Base-by-base conservation (phyloP, 345 rosid species). In the Populus nigra region DNA sequence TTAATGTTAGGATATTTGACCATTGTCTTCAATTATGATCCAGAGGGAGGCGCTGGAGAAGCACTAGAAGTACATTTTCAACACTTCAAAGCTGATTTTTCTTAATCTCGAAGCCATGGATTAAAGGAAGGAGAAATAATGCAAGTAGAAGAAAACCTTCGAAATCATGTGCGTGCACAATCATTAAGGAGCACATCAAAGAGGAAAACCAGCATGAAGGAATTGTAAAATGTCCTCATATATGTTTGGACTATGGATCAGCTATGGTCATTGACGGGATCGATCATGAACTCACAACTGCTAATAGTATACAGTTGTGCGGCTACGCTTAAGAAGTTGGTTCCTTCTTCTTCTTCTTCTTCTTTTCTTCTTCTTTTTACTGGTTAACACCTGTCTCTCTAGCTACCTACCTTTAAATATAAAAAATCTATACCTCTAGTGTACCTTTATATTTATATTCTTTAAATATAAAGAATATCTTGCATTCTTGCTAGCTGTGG, bases 201-300 rank as follows among this genome's bases (percentile, higher is more conserved):
- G 62, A 22, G 62, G 62, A 22, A 57, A 57, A 57, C 13, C 13
- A n/a, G 62, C 12, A n/a, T 8, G 29, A 9, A n/a, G 13, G 63
- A n/a, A 9, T n/a, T 57, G 63, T n/a, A n/a, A 57, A n/a, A 18
- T 6, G 61, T 2, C 20, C 57, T 49, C n/a, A n/a, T n/a, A n/a
- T 1, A 55, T 20, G 61, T 3, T n/a, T 22, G 16, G 16, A 45
- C 49, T 45, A 9, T 43, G 62, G 25, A 25, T 25, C 27, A n/a
- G 62, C 62, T 2, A 57, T 55, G 11, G 62, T 67, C 68, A 11
- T 17, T 68, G 75, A 73, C 41, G 80, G 72, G 82, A 79, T 72
- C 57, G 82, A 79, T 68, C 57, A 73, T 53, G 80, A 84, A 76
- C 76, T 80, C 70, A 67, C 82, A 77, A 78, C 88, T 68, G 68